Percentiles rank a stretch among this genome's conserved stretches.
Conservation (phyloP, 2,329 filamentous ascomycete species). For the Dactylellina drechsleri region DNA sequence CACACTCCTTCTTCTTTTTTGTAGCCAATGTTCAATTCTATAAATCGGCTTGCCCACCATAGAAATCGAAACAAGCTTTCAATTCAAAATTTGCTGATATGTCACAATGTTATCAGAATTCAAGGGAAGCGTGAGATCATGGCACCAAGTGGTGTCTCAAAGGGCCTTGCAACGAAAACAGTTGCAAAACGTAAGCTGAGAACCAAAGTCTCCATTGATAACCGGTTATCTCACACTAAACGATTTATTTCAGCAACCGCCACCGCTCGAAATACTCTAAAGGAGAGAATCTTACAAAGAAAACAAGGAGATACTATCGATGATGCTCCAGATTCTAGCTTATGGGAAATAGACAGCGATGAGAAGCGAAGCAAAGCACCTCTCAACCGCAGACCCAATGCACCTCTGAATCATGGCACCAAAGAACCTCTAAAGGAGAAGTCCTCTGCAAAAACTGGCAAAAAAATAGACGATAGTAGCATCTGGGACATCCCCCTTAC, state of each 20-base stretch:
- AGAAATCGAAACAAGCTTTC: no score
- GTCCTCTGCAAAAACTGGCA: not conserved
- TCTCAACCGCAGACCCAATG: not conserved
- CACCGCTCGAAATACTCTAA: not conserved
- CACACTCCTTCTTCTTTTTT: no score
- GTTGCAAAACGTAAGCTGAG: not conserved
- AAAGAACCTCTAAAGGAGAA: not conserved
- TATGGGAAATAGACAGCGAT: conserved; percentile 26
- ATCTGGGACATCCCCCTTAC: conserved; percentile 24
- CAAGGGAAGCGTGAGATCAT: no score
- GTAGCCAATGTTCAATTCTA: no score
- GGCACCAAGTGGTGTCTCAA: no score
- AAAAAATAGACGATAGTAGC: not conserved
- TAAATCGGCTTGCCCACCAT: no score
- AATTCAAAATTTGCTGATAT: no score
- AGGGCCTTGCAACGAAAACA: not conserved
- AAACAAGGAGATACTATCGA: conserved; percentile 10
- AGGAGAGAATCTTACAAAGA: conserved; percentile 14
- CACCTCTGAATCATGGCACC: not conserved
- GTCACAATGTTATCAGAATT: no score
- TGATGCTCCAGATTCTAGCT: conserved; percentile 22
- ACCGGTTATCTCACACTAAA: no score
- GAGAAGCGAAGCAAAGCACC: not conserved
- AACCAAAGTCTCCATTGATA: no score
- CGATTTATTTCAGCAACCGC: not conserved